These are phyloP conservation scores for Didymella sp. DNA, from an alignment of 2,329 filamentous ascomycete species.

Conservation along the genomic window DNA sequence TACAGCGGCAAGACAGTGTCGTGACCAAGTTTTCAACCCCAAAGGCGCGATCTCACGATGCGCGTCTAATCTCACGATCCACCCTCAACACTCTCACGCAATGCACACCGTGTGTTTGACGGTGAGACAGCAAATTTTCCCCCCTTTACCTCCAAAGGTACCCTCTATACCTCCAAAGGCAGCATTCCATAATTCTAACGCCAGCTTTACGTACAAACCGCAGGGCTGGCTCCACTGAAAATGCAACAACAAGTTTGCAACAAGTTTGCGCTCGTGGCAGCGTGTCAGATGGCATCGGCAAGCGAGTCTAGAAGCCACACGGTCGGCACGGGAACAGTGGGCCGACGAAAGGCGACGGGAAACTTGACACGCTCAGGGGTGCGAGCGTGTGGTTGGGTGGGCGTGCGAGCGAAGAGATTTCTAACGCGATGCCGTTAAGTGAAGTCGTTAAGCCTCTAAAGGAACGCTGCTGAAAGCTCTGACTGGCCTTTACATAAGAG, in stretches of 20 bases:
- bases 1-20: neutral
- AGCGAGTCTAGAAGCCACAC: conserved; percentile 12
- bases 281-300: conserved; percentile 1
- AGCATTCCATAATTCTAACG: conserved; percentile 9
- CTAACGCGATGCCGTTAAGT: conserved; percentile 24
- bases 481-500: conserved; percentile 20
- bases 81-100: conserved; percentile 11
- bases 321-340: neutral
- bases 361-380: conserved; percentile 12
- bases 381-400: neutral
- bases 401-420: conserved; percentile 18
- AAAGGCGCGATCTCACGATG: conserved; percentile 13
- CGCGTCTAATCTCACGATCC: conserved; percentile 8
- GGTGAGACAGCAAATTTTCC: conserved; percentile 19
- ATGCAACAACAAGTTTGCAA: conserved; percentile 15
- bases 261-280: conserved; percentile 4
- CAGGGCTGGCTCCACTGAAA: conserved; percentile 4
- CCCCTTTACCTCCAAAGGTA: conserved; percentile 19
- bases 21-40: conserved; percentile 11
- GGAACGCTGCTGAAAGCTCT: conserved; percentile 12
- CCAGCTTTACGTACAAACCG: conserved; percentile 17
- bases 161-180: conserved; percentile 21
- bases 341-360: conserved; percentile 15
- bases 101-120: conserved; percentile 4
- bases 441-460: conserved; percentile 22